phyloP scores from a whole-genome alignment of 192 early-diverging fungal species.

The Entomortierella parvispora region DNA sequence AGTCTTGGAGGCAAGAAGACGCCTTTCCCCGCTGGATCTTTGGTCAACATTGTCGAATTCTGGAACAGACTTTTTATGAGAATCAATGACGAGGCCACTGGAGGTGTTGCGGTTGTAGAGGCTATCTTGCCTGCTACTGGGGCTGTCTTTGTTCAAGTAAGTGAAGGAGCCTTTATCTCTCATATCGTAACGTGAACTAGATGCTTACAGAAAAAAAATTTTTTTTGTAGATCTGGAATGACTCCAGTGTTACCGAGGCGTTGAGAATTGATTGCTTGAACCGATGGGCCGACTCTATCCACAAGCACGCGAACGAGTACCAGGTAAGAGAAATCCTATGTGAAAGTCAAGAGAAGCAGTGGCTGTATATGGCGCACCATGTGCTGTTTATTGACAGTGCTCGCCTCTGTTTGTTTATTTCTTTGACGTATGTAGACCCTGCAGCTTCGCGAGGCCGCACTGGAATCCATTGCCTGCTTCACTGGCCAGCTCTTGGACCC shows the following conservation, averaged over 20 bases:
- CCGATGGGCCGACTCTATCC: conserved; percentile 51
- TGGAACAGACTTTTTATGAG: conserved; percentile 54
- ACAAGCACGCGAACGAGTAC: conserved; percentile 55
- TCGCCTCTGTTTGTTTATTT: not conserved
- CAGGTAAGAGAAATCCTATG: too few relatives aligned
- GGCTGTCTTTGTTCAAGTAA: conserved; percentile 60
- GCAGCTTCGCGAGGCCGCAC: conserved; percentile 64
- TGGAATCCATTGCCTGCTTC: conserved; percentile 55
- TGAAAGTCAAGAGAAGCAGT: too few relatives aligned
- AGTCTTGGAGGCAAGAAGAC: conserved; percentile 14
- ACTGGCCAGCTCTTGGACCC: conserved; percentile 50
- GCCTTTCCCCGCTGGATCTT: conserved; percentile 29
- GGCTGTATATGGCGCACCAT: too few relatives aligned
- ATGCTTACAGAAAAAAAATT: not conserved
- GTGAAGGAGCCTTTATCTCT: not conserved
- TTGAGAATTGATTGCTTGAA: conserved; percentile 48
- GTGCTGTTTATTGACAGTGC: too few relatives aligned
- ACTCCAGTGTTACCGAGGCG: conserved; percentile 17
- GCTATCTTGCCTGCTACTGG: conserved; percentile 67
- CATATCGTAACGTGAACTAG: not conserved
- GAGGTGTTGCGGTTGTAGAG: conserved; percentile 60
- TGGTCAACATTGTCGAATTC: conserved; percentile 49
- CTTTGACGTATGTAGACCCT: conserved; percentile 50
- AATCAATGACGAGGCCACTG: conserved; percentile 54
- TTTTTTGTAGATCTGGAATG: conserved; percentile 36